These are phyloP conservation scores for Ophiostoma himal-ulmi DNA, from an alignment of 2,329 filamentous ascomycete species.

Conservation along the genomic window DNA sequence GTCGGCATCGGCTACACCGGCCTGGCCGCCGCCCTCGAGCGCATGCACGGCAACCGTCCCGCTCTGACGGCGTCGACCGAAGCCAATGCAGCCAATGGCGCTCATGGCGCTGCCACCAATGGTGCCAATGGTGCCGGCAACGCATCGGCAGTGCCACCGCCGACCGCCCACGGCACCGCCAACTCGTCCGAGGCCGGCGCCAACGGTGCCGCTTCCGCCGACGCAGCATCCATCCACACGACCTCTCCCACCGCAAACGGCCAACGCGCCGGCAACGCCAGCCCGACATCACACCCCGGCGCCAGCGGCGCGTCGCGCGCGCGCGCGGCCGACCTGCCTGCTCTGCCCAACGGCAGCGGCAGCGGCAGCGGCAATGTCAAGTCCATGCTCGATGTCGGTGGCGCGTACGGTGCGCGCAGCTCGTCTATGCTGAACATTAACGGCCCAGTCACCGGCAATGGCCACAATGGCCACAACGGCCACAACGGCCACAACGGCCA, in stretches of 20 bases:
- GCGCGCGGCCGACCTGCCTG: neutral
- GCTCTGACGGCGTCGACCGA: slow-evolving; percentile 22
- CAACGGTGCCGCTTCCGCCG: neutral
- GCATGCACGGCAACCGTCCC: slow-evolving; percentile 36
- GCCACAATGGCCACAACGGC: slow-evolving; percentile 5
- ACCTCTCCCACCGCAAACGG: neutral
- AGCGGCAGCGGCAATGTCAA: neutral
- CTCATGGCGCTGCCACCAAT: neutral
- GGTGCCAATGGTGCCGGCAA: neutral
- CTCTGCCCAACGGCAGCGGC: neutral
- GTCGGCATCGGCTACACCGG: slow-evolving; percentile 63
- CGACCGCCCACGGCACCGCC: slow-evolving; percentile 15
- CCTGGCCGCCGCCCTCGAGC: slow-evolving; percentile 58
- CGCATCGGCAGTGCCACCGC: neutral
- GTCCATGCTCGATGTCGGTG: slow-evolving; percentile 22
- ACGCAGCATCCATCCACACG: neutral
- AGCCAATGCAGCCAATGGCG: neutral
- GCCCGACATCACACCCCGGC: neutral
- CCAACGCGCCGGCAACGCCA: neutral
- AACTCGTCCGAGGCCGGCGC: neutral
- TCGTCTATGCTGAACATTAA: slow-evolving; percentile 15
- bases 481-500: slow-evolving; percentile 4
- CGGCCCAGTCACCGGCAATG: neutral
- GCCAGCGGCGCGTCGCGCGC: neutral
- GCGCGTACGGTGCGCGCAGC: slow-evolving; percentile 10